These are phyloP conservation scores for Capsella rubella DNA, from an alignment of 441 rosid species.

Conservation along the genomic window DNA sequence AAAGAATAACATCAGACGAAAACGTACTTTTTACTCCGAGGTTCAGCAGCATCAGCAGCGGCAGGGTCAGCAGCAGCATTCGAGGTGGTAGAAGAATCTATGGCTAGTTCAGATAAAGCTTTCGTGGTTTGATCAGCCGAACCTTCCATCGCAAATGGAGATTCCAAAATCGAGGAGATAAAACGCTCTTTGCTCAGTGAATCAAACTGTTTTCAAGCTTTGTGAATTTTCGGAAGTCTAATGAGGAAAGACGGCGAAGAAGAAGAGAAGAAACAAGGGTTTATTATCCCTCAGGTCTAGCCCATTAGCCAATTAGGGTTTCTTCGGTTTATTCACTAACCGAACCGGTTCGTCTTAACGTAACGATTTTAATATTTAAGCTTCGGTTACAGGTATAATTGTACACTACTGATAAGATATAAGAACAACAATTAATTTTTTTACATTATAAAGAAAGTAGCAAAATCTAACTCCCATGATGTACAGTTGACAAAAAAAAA, in stretches of 20 bases:
- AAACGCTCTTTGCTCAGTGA: neutral
- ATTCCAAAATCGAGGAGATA: neutral
- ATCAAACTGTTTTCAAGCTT: neutral
- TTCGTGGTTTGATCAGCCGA: conserved; percentile 33
- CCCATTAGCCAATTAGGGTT: conserved; percentile 28
- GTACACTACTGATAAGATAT: no score
- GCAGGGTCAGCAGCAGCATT: conserved; percentile 1
- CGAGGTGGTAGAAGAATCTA: conserved; percentile 27
- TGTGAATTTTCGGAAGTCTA: neutral
- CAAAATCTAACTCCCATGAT: no score
- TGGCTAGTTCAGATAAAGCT: conserved; percentile 30
- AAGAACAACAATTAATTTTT: no score
- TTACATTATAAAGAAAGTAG: no score
- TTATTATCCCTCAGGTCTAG: conserved; percentile 21
- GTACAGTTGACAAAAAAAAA: no score
- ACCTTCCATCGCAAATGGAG: conserved; percentile 24
- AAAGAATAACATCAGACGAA: neutral
- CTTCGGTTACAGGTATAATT: no score
- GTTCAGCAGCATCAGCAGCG: conserved; percentile 34
- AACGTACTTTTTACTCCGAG: conserved; percentile 44
- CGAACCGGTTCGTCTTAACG: conserved; percentile 23
- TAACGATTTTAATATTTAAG: neutral
- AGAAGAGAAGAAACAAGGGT: conserved; percentile 24
- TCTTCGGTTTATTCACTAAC: conserved; percentile 18
- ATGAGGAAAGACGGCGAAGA: conserved; percentile 29